Base-by-base conservation (phyloP, 202 grass and related monocot species). In the Panicum virgatum region DNA sequence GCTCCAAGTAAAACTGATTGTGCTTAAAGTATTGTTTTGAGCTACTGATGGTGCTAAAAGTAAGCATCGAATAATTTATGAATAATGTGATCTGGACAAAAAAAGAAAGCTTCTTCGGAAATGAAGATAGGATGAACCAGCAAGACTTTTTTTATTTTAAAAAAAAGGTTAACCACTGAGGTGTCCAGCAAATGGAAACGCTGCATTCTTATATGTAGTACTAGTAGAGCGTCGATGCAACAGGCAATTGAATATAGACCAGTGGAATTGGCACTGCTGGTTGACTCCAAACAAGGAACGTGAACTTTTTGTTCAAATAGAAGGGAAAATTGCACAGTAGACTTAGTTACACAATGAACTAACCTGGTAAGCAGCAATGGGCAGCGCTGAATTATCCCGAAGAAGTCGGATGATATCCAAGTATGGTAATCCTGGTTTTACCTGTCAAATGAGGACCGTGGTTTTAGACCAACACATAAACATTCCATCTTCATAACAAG, bases 341-440 rank as follows among this genome's bases (percentile, higher is more conserved):
- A 1, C 6, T 50, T 26, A n/a, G 34, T 30, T 30, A 30, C 30
- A 30, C 13, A 40, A n/a, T 82, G 42, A 69, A 79, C 73, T 62
- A 68, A 97, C 96, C 89, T 98, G 96, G 87, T 98, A 98, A 70
- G 89, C 92, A 67, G 96, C 96, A 81, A 98, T 96, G 47, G 96
- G 96, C 87, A 98, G 86, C 45, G 96, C 70, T 60, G 96, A 98
- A 80, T 96, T 93, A 83, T 98, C 92, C 13, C 88, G 86, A 62
- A 98, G 92, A 85, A 98, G 96, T 39, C 90, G 84, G 63, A 98
- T 93, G 61, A 98, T 39, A 86, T 98, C 92, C 46, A 92, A 88
- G 86, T 98, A 98, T 2, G 96, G 96, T 52, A 98, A 86, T 62
- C 86, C 96, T 14, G 96, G 96, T 90, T 98, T 98, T 51, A 98